Percentiles rank a stretch among this genome's conserved stretches.
These are phyloP conservation scores for Dipteronia dyeriana DNA, from an alignment of 345 rosid genomes.

Conservation along the genomic window DNA sequence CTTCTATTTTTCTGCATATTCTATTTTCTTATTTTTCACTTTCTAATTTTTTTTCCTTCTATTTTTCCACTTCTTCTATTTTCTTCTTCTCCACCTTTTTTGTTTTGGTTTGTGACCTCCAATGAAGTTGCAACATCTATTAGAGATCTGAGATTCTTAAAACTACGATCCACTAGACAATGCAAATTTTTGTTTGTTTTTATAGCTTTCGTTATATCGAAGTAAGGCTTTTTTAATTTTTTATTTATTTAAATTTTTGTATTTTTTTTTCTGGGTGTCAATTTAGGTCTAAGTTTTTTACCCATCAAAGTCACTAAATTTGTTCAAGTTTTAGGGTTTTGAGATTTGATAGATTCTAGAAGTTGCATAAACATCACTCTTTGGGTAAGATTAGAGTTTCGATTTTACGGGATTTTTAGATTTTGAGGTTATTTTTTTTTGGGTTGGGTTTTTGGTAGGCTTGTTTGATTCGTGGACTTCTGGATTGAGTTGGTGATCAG, in stretches of 20 bases:
- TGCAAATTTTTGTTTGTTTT: background rate
- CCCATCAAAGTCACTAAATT: slow-evolving; percentile 5
- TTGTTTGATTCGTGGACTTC: slow-evolving; percentile 46
- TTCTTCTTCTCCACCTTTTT: too few species aligned
- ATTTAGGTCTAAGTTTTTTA: background rate
- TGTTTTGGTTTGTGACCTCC: too few species aligned
- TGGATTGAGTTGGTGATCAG: slow-evolving; percentile 28
- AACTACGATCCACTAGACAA: too few species aligned
- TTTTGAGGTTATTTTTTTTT: slow-evolving; percentile 13
- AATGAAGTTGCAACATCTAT: too few species aligned
- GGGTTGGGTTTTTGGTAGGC: slow-evolving; percentile 14
- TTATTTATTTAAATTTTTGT: too few species aligned
- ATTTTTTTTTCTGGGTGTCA: background rate
- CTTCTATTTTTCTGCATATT: too few species aligned
- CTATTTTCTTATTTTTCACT: too few species aligned
- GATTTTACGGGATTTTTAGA: slow-evolving; percentile 18
- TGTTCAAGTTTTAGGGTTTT: slow-evolving; percentile 21
- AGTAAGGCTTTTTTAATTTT: slow-evolving; percentile 37
- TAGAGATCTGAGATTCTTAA: too few species aligned
- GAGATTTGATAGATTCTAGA: slow-evolving; percentile 28
- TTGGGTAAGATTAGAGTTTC: slow-evolving; percentile 39
- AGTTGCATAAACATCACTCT: slow-evolving; percentile 19
- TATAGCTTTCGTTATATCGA: slow-evolving; percentile 13
- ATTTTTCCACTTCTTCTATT: too few species aligned
- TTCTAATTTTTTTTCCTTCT: too few species aligned